phyloP scores from a whole-genome alignment of 306 rosid species.

The Inga oerstediana region DNA sequence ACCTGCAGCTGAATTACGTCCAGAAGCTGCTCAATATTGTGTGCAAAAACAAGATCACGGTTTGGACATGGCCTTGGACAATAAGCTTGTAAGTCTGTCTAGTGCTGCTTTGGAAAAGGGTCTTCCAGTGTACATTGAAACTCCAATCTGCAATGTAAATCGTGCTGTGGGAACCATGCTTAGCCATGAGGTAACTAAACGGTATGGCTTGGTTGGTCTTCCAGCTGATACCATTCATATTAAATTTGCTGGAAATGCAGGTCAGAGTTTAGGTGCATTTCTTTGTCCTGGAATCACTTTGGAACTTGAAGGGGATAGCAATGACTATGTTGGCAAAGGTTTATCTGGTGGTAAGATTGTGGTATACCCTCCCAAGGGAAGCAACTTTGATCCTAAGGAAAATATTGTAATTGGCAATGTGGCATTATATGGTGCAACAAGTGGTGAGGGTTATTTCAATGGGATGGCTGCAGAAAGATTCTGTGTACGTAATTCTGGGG shows the following conservation, averaged over 20 bases:
- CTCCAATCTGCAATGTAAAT: constrained; percentile 67
- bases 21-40: constrained; percentile 93
- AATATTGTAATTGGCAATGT: constrained; percentile 96
- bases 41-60: constrained; percentile 95
- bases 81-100: constrained; percentile 71
- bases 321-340: constrained; percentile 97
- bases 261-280: constrained; percentile 99
- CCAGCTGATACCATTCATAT: constrained; percentile 90
- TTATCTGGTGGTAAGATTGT: constrained; percentile 94
- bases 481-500: constrained; percentile 98
- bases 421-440: constrained; percentile 93
- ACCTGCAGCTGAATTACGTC: constrained; percentile 95
- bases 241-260: constrained; percentile 87
- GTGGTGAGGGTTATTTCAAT: constrained; percentile 95
- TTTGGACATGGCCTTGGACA: constrained; percentile 91
- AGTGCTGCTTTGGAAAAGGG: constrained; percentile 81
- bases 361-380: constrained; percentile 86
- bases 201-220: constrained; percentile 81
- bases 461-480: constrained; percentile 99
- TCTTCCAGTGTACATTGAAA: constrained; percentile 90
- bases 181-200: constrained; percentile 95
- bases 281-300: constrained; percentile 91
- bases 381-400: constrained; percentile 87
- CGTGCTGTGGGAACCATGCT: constrained; percentile 99
- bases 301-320: constrained; percentile 98